Evolutionary conservation across 208 protist species (phyloP).

Genomic region (Crithidia expoeki): DNA sequence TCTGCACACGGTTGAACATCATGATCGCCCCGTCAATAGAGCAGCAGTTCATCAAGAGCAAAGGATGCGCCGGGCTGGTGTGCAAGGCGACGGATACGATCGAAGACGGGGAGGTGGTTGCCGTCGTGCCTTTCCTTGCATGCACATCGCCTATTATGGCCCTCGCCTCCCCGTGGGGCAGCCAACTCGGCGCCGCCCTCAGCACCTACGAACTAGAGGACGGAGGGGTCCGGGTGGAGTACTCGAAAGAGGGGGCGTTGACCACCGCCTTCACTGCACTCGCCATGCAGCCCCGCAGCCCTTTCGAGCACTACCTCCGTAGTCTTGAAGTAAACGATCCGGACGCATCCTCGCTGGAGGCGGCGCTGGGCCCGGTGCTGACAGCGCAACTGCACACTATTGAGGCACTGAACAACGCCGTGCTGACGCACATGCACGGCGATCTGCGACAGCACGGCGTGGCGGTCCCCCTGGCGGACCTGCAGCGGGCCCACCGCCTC

Average conservation of each 20-base stretch:
- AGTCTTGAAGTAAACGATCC: slow-evolving; percentile 40
- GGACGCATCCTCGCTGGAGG: slow-evolving; percentile 6
- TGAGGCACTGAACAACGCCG: slow-evolving; percentile 32
- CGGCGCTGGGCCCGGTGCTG: slow-evolving; percentile 23
- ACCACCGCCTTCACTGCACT: slow-evolving; percentile 69
- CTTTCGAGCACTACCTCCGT: slow-evolving; percentile 51
- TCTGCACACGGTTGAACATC: slow-evolving; percentile 39
- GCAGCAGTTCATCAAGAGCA: slow-evolving; percentile 31
- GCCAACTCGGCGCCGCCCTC: slow-evolving; percentile 32
- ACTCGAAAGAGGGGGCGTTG: slow-evolving; percentile 52
- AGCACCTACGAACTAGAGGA: slow-evolving; percentile 38
- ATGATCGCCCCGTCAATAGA: slow-evolving; percentile 41
- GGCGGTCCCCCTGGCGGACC: slow-evolving; percentile 27
- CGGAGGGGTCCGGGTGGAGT: slow-evolving; percentile 46
- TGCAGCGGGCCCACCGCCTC: slow-evolving; percentile 48
- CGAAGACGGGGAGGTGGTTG: slow-evolving; percentile 45
- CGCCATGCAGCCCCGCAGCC: slow-evolving; percentile 38
- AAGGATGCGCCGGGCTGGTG: slow-evolving; percentile 52
- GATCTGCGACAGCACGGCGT: slow-evolving; percentile 26
- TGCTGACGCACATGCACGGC: slow-evolving; percentile 28
- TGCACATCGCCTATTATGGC: slow-evolving; percentile 60
- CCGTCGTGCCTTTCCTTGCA: slow-evolving; percentile 51
- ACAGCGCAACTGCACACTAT: slow-evolving; percentile 37
- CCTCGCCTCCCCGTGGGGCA: slow-evolving; percentile 60
- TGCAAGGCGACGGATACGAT: slow-evolving; percentile 37